These are phyloP conservation scores for Trametopsis cervina DNA, from an alignment of 768 basidiomycete genomes.

Conservation along the genomic window DNA sequence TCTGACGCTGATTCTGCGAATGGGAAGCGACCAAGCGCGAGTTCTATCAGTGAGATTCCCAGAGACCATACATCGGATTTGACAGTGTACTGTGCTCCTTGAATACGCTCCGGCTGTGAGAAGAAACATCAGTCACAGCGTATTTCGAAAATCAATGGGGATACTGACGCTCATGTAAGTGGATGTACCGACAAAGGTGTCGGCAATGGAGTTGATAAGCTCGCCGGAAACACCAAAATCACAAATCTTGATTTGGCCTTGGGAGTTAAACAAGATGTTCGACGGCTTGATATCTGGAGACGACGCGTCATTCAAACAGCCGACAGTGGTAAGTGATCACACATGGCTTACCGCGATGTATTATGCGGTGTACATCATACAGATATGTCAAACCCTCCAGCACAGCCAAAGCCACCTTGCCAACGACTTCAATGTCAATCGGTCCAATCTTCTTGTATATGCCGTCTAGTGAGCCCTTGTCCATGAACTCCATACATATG, in stretches of 20 bases:
- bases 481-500: slow-evolving; percentile 97
- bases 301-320: not conserved
- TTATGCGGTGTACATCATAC: slow-evolving; percentile 96
- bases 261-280: slow-evolving; percentile 92
- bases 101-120: slow-evolving; percentile 92
- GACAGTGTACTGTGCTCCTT: slow-evolving; percentile 96
- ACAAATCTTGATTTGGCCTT: slow-evolving; percentile 96
- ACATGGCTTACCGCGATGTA: slow-evolving; percentile 78
- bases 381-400: slow-evolving; percentile 94
- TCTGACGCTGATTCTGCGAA: slow-evolving; percentile 79
- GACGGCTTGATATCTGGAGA: slow-evolving; percentile 94
- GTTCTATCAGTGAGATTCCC: slow-evolving; percentile 93
- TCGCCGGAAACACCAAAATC: slow-evolving; percentile 99
- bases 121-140: slow-evolving; percentile 8
- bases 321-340: not conserved
- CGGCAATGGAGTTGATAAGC: slow-evolving; percentile 96
- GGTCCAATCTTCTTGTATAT: slow-evolving; percentile 96
- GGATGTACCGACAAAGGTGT: slow-evolving; percentile 97
- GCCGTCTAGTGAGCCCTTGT: slow-evolving; percentile 88
- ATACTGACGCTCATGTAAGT: slow-evolving; percentile 96
- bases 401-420: slow-evolving; percentile 90
- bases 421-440: slow-evolving; percentile 89
- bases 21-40: slow-evolving; percentile 95
- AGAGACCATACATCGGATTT: slow-evolving; percentile 99
- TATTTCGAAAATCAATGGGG: slow-evolving; percentile 5